Base-by-base conservation (phyloP, 257 asterid species). In the Paraleonurus japonicus region DNA sequence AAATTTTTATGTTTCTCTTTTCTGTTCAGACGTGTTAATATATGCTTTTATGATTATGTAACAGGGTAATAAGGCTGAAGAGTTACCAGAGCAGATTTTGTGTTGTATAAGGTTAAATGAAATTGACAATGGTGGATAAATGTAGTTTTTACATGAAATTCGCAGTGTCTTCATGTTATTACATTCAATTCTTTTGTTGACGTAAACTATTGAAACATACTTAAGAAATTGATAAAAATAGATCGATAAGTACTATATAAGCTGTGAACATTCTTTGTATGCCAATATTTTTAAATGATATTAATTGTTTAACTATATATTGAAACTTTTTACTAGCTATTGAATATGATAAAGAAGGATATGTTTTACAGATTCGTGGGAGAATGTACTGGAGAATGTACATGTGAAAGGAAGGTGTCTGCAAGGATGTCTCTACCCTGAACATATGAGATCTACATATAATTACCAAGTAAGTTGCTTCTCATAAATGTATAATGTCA, bases 31-130 rank as follows among this genome's bases (percentile, higher is more conserved):
- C 37, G 45, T 58, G 20, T 59, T 71, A 26, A 67, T 68, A 61
- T 20, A 9, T 51, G 57, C 24, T 47, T 73, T 65, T 65, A 12
- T 76, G 58, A 70, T 65, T 73, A 27, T 53, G 28, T 26, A 61
- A 22, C 95, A 93, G 98, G 99, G 95, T 41, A 94, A 91, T 82
- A 91, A 89, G 81, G 77, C 85, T 4, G 97, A 94, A 81, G 97
- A 94, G 90, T 75, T 94, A 80, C 99, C 99, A 13, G 99, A 94
- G 87, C 87, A 89, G 70, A 81, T 94, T 74, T 84, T 94, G 75
- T 94, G 99, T 70, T 89, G 99, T 79, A 66, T 89, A 81, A 81
- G 96, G 39, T 84, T 94, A 76, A 91, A 91, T 63, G 90, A 84
- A 82, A 86, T 94, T 15, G 58, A 67, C 65, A 57, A 51, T 70